Evolutionary conservation across 306 rosid species (phyloP).

Genomic region (Luffa acutangula): DNA sequence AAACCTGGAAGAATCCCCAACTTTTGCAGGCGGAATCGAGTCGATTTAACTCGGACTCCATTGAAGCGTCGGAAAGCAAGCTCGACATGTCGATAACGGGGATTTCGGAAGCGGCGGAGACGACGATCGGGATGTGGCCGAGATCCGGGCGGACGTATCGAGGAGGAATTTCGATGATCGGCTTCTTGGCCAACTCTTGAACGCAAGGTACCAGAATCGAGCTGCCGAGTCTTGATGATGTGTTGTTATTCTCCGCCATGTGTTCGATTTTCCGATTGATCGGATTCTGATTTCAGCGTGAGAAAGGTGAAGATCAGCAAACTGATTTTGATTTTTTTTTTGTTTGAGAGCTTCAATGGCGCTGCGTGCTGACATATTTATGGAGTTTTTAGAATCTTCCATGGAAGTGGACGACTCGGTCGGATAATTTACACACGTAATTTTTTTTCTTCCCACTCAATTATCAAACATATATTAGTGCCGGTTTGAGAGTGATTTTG

Average conservation of each 20-base stretch:
- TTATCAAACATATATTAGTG: too few species aligned
- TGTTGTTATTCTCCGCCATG: not conserved
- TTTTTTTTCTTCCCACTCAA: too few species aligned
- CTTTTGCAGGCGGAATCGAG: not conserved
- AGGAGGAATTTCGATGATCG: not conserved
- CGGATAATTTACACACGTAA: too few species aligned
- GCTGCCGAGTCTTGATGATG: not conserved
- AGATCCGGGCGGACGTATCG: not conserved
- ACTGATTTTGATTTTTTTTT: not conserved
- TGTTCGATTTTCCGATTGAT: not conserved
- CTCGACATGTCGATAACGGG: not conserved
- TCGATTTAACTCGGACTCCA: not conserved
- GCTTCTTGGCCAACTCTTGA: not conserved
- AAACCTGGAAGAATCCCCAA: constrained; percentile 8
- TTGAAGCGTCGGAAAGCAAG: not conserved
- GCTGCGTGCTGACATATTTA: too few species aligned
- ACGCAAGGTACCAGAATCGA: not conserved
- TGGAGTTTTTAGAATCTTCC: too few species aligned
- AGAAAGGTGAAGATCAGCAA: not conserved
- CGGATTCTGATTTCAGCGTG: not conserved
- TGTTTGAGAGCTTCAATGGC: too few species aligned
- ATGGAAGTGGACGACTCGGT: too few species aligned
- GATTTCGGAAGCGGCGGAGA: not conserved
- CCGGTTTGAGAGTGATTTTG: too few species aligned
- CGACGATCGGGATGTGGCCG: not conserved